These are phyloP conservation scores for Aspergillus sojae DNA, from an alignment of 2,329 filamentous ascomycete species.

Conservation along the genomic window DNA sequence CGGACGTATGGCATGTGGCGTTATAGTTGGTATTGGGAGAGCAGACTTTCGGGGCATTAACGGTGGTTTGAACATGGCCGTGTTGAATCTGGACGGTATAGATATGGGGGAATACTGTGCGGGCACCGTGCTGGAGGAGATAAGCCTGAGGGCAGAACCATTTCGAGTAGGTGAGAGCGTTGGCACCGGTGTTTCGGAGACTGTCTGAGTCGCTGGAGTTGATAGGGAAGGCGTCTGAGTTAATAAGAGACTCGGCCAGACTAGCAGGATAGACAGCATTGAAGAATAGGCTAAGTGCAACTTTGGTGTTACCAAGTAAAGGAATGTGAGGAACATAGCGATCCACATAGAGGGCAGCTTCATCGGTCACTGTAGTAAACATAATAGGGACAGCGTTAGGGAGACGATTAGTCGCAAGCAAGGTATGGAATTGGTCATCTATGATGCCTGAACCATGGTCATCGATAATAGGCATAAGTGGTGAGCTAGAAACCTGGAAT, in stretches of 20 bases:
- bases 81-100: not conserved
- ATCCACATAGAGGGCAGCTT: not conserved
- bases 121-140: not conserved
- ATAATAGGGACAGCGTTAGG: not conserved
- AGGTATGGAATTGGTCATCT: not conserved
- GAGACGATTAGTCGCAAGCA: not conserved
- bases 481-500: not conserved
- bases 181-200: not conserved
- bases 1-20: not conserved
- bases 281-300: not conserved
- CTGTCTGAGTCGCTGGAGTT: not conserved
- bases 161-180: not conserved
- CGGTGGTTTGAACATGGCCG: not conserved
- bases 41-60: not conserved
- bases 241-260: not conserved
- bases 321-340: not conserved
- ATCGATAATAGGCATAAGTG: not conserved
- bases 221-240: not conserved
- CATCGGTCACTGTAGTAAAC: not conserved
- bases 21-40: not conserved
- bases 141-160: not conserved
- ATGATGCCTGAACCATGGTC: not conserved
- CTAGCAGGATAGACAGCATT: not conserved
- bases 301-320: not conserved
- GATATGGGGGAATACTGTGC: not conserved